Evolutionary conservation across 208 protist genomes (phyloP), one percentile per base, ranked within the genome.

Genomic region (Trypanosoma rangeli): DNA sequence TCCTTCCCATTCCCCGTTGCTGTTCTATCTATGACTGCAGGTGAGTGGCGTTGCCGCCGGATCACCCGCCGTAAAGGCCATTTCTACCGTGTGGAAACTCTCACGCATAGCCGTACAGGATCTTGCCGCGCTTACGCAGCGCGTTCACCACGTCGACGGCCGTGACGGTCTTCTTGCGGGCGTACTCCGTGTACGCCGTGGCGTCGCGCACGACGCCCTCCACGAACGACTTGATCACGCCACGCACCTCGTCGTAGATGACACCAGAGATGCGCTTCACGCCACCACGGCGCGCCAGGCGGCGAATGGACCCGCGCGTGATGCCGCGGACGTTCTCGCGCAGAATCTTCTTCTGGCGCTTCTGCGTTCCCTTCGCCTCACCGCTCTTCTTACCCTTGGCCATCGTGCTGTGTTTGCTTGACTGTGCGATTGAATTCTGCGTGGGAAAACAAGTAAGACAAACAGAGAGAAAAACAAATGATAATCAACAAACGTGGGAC

Each of bases 231-330:
- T 94, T 96, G 50, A 97, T 80, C 59, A 72, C 74, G 78, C 48
- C 89, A 29, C 65, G 50, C n/a, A 77, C 72, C 72, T 73, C 72
- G 65, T 77, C 72, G 72, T 77, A 77, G 64, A 77, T 72, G 57
- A 68, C 65, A 39, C 54, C 48, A 28, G 78, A 85, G 82, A 97
- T 97, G 75, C 94, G 87, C 79, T 96, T 96, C 71, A 97, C 90
- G 75, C 94, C 94, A 70, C 94, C 94, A 79, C 94, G 83, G 79
- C 94, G 86, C 56, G 94, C 94, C 53, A 97, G 79, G 80, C 94
- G 86, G 80, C 90, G 85, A 67, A 97, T 94, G 50, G 89, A 87
- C 67, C 87, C 89, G 64, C 85, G 86, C 35, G 86, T 94, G 78
- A 94, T 92, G 77, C 86, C 87, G 68, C 78, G 82, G 58, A 95